Base-by-base conservation (phyloP, 208 protist species). In the Zelonia costaricensis region DNA sequence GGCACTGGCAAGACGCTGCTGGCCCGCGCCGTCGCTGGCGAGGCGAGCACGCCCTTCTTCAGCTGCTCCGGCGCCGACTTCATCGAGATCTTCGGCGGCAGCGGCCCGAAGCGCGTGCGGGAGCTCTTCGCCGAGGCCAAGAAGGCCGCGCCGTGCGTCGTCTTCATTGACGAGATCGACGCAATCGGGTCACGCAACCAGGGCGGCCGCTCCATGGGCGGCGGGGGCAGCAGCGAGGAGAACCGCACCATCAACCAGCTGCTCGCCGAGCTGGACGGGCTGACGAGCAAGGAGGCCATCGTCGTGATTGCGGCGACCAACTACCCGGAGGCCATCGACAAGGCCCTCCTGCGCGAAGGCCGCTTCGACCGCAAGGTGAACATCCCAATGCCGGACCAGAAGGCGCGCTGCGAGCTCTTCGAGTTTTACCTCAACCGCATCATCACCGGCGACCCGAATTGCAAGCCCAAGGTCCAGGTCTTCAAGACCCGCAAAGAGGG, bases 101-200 rank as follows among this genome's bases (percentile, higher is more conserved):
- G 94, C 63, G 96, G 96, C 3, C 96, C 96, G 12, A 88, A 95
- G 56, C 80, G 98, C 6, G 97, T 99, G 35, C 92, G 98, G 27
- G 97, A 99, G 62, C 86, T 99, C 13, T 99, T 99, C 72, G 65
- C 66, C 23, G 82, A 98, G 76, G 98, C 98, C 0, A 88, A 96
- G 67, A 86, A 97, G 66, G 95, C 83, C 25, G 86, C 95, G 10
- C 98, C 97, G 13, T 98, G 94, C 51, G 98, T 99, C 48, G 88
- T 99, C 25, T 99, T 99, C 70, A 99, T 99, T 47, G 98, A 99
- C 74, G 98, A 99, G 62, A 99, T 99, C 61, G 98, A 99, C 79
- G 98, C 98, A 15, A 94, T 99, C 43, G 98, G 98, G 8, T 94
- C 84, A 15, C 85, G 79, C 31, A 96, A 88, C 62, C 75, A 85